Conservation (phyloP, 2,329 filamentous ascomycete genomes). For the Fusarium paranaense region DNA sequence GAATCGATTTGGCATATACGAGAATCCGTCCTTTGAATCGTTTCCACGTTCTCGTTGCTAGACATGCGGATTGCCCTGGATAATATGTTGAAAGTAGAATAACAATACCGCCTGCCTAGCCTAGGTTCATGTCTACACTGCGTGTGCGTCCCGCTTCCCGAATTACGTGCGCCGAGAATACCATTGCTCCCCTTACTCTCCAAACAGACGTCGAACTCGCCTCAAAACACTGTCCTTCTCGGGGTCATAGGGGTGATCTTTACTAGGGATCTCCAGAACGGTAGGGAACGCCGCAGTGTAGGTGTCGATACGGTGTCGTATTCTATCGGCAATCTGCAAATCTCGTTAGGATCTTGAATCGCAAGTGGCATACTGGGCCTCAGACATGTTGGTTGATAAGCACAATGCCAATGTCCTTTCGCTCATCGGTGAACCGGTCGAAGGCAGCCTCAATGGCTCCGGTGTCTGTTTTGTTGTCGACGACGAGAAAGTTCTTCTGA, state of each 20-base stretch:
- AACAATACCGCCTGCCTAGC: slow-evolving; percentile 13
- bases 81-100: slow-evolving; percentile 7
- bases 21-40: slow-evolving; percentile 25
- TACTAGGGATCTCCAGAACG: slow-evolving; percentile 95
- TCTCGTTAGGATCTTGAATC: slow-evolving; percentile 32
- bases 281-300: slow-evolving; percentile 97
- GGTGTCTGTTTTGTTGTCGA: slow-evolving; percentile 92
- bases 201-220: slow-evolving; percentile 77
- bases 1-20: slow-evolving; percentile 37
- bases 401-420: slow-evolving; percentile 97
- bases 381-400: slow-evolving; percentile 97
- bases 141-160: slow-evolving; percentile 1
- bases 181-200: slow-evolving; percentile 64
- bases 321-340: slow-evolving; percentile 87
- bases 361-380: not conserved
- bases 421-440: slow-evolving; percentile 85
- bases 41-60: slow-evolving; percentile 6
- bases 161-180: slow-evolving; percentile 13
- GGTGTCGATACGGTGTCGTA: slow-evolving; percentile 88
- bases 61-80: slow-evolving; percentile 10
- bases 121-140: slow-evolving; percentile 3
- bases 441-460: slow-evolving; percentile 90
- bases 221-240: slow-evolving; percentile 98
- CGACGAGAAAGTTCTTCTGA: slow-evolving; percentile 98
- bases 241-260: slow-evolving; percentile 98